Base-by-base conservation (phyloP, 352 stramenopile species). In the Phytophthora ramorum region DNA sequence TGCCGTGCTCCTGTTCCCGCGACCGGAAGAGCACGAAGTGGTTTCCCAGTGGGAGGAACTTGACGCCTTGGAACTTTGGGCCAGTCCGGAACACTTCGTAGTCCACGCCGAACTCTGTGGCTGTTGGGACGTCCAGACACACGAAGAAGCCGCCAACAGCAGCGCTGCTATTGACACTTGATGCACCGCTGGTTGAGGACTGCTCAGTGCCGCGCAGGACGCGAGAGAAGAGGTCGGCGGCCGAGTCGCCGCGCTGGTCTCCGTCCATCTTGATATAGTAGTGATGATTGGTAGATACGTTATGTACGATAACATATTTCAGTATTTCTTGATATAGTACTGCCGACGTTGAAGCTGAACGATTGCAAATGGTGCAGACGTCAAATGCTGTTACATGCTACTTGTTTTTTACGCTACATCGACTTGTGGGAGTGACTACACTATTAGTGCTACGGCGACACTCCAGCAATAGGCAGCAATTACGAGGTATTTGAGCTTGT, bases 31-130 rank as follows among this genome's bases (percentile, higher is more conserved):
- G 70, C 4, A 96, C 85, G 40, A 96, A 90, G 63, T 96, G 88
- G 20, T 94, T 56, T 34, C 88, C 88, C 17, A 91, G 47, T 40
- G 88, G 88, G 34, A 96, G 66, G 48, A 96, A 92, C 66, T 96
- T 96, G 59, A 96, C 83, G 58, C 88, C 88, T 45, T 89, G 78
- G 59, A 96, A 96, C 52, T 88, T 86, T 3, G 76, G 41, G 3
- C 85, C 88, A 1, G 86, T 94, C 52, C 88, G 84, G 62, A 94
- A 96, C 14, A 93, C 76, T 56, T 95, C 83, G 64, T 96, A 96
- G 73, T 96, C 88, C 47, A 96, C 73, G 53, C 88, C 88, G 37
- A 96, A 93, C 69, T 96, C 88, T 6, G 83, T 95, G 48, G 58
- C 75, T 49, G 73, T 41, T 9, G 88, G 88, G n/a, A 96, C 86